phyloP scores from a whole-genome alignment of 2,329 filamentous ascomycete genomes.

The Penicillium sp. region DNA sequence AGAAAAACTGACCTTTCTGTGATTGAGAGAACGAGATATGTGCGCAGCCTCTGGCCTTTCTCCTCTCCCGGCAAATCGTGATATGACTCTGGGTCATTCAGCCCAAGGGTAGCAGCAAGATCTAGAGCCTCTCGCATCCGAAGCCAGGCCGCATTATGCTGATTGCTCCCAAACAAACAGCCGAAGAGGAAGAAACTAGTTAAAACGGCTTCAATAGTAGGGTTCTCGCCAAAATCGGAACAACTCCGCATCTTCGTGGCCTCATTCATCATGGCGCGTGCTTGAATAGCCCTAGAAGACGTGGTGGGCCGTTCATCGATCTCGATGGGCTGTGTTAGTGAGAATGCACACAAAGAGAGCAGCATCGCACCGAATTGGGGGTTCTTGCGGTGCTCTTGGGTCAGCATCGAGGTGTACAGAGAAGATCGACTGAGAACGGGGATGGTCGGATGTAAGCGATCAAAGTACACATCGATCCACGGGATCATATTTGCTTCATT shows the following conservation, averaged over 20 bases:
- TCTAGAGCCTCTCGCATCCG: constrained; percentile 69
- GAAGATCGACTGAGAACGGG: constrained; percentile 44
- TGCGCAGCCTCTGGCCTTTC: constrained; percentile 42
- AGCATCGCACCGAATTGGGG: constrained; percentile 49
- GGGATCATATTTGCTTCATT: constrained; percentile 45
- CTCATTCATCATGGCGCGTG: constrained; percentile 46
- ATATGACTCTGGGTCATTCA: constrained; percentile 45
- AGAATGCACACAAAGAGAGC: constrained; percentile 45
- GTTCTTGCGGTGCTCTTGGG: constrained; percentile 46
- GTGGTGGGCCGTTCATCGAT: constrained; percentile 43
- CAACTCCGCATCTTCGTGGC: constrained; percentile 47
- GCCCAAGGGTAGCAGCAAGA: constrained; percentile 42
- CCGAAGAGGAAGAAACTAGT: constrained; percentile 78
- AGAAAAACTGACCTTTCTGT: constrained; percentile 31
- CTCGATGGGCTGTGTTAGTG: constrained; percentile 48
- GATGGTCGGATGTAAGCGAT: constrained; percentile 46
- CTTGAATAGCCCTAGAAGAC: constrained; percentile 39
- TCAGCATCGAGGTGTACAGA: constrained; percentile 45
- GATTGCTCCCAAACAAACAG: constrained; percentile 69
- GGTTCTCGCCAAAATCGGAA: constrained; percentile 44
- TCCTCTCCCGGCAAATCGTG: constrained; percentile 37
- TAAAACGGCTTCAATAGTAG: constrained; percentile 49
- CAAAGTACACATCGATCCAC: constrained; percentile 49
- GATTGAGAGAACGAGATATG: constrained; percentile 40
- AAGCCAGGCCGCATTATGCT: constrained; percentile 77